Evolutionary conservation across 495 filamentous ascomycete species (phyloP).

Genomic region (Aspergillus heteromorphus): DNA sequence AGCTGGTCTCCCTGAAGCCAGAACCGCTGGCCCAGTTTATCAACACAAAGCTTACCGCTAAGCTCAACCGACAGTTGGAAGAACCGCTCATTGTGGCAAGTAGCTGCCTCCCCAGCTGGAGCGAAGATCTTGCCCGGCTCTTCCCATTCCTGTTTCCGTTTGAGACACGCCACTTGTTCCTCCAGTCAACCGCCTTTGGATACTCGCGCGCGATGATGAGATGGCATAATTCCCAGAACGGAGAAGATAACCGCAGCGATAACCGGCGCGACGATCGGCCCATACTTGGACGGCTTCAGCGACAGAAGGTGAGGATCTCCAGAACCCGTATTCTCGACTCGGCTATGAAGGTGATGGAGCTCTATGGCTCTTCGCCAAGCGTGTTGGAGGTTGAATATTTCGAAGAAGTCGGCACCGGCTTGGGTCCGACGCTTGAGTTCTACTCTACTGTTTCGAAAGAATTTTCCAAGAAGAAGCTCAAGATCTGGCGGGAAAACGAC

Average conservation of each 20-base stretch:
- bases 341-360: slow-evolving; percentile 98
- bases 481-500: slow-evolving; percentile 92
- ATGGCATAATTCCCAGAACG: slow-evolving; percentile 88
- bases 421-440: slow-evolving; percentile 96
- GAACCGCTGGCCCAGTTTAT: slow-evolving; percentile 94
- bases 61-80: slow-evolving; percentile 93
- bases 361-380: slow-evolving; percentile 93
- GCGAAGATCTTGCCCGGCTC: slow-evolving; percentile 89
- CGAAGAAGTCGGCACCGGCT: slow-evolving; percentile 94
- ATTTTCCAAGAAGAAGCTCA: slow-evolving; percentile 93
- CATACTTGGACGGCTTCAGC: slow-evolving; percentile 87
- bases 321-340: slow-evolving; percentile 90
- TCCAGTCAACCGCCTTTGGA: slow-evolving; percentile 96
- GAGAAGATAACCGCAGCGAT: slow-evolving; percentile 72
- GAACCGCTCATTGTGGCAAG: slow-evolving; percentile 98
- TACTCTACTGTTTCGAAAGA: slow-evolving; percentile 97
- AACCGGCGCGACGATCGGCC: slow-evolving; percentile 82
- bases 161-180: slow-evolving; percentile 93
- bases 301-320: slow-evolving; percentile 96
- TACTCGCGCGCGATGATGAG: slow-evolving; percentile 96
- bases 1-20: slow-evolving; percentile 60
- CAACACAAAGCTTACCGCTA: slow-evolving; percentile 98
- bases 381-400: slow-evolving; percentile 98
- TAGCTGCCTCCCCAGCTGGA: slow-evolving; percentile 94
- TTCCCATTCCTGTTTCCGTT: slow-evolving; percentile 99